A percentile compares a stretch with the other conserved stretches of the same genome.
Evolutionary conservation across 2,329 filamentous ascomycete species (phyloP).

Genomic region (Aspergillus fructus): DNA sequence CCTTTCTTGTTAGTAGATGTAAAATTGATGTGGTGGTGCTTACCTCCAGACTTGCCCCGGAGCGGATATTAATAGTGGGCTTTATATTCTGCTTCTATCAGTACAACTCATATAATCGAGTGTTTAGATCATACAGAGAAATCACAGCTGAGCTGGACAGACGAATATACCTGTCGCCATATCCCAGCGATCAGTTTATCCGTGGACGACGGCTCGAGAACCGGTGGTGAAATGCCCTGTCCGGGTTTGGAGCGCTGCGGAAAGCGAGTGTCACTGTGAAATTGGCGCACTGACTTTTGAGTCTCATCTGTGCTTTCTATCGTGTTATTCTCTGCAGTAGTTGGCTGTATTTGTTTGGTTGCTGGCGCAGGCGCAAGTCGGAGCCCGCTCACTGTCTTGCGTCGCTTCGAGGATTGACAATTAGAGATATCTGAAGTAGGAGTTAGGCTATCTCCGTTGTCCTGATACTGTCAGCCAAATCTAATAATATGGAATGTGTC

Average conservation of each 20-base stretch:
- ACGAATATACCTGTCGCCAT: constrained; percentile 49
- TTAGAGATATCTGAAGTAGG: too few species aligned
- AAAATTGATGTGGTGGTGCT: not conserved
- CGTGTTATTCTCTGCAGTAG: not conserved
- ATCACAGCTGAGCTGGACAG: constrained; percentile 17
- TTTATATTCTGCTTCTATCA: constrained; percentile 8
- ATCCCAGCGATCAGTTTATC: constrained; percentile 52
- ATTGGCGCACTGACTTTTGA: constrained; percentile 19
- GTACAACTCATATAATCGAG: not conserved
- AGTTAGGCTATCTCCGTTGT: too few species aligned
- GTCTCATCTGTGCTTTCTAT: too few species aligned
- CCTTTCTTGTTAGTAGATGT: constrained; percentile 7
- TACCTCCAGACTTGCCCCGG: constrained; percentile 20
- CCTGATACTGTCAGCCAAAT: too few species aligned
- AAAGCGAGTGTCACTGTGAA: constrained; percentile 27
- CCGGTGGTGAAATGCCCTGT: constrained; percentile 35
- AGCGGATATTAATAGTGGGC: constrained; percentile 18
- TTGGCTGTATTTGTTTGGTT: not conserved
- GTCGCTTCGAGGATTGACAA: constrained; percentile 17
- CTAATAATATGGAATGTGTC: not conserved
- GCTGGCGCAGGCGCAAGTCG: constrained; percentile 17
- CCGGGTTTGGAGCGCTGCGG: constrained; percentile 23
- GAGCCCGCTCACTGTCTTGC: constrained; percentile 34
- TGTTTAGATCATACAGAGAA: constrained; percentile 14
- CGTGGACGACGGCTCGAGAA: constrained; percentile 47